Evolutionary conservation across 352 stramenopile genomes (phyloP), one percentile per base, ranked within the genome.

Genomic region (Globisporangium megalacanthum): DNA sequence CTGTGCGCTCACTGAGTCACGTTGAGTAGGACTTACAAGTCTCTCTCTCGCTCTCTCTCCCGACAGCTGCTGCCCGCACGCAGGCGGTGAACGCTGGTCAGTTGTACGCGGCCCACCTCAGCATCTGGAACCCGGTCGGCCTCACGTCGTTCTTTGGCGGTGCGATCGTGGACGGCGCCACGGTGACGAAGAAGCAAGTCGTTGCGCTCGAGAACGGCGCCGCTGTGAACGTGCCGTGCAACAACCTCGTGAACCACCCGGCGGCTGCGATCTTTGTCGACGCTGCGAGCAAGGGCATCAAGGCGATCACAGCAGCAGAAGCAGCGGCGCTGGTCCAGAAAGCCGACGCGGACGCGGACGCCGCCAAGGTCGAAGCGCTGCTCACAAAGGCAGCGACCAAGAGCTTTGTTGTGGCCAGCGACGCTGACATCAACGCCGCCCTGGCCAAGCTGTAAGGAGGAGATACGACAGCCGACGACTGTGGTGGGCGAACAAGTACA

Each of bases 121-220:
- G 70, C 64, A 89, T 92, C 44, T 92, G 81, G 81, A 88, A 73
- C 67, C 45, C 69, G n/a, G 64, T 58, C 7, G 81, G 81, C 19
- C 45, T 92, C 58, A 89, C 81, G 6, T 89, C 81, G 39, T 59
- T 92, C 19, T 92, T 86, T 42, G 81, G 81, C 29, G 81, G 81
- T 13, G 81, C 81, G 9, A 64, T 91, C 48, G 73, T 86, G 20
- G 77, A 88, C 51, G 65, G 62, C 20, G 52, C 64, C 2, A 79
- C 73, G 53, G 62, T 88, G 54, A 54, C 70, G 52, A 83, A 83
- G 61, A 88, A 89, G 71, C 69, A 87, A 54, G 52, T 83, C 17
- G 64, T 88, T 25, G 48, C 69, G 14, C 65, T 75, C 5, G 71
- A 80, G 58, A 72, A 56, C 45, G 81, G 72, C 31, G 61, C 65